These are phyloP conservation scores for Ceratocystis variospora DNA, from an alignment of 2,329 filamentous ascomycete genomes.

Conservation along the genomic window DNA sequence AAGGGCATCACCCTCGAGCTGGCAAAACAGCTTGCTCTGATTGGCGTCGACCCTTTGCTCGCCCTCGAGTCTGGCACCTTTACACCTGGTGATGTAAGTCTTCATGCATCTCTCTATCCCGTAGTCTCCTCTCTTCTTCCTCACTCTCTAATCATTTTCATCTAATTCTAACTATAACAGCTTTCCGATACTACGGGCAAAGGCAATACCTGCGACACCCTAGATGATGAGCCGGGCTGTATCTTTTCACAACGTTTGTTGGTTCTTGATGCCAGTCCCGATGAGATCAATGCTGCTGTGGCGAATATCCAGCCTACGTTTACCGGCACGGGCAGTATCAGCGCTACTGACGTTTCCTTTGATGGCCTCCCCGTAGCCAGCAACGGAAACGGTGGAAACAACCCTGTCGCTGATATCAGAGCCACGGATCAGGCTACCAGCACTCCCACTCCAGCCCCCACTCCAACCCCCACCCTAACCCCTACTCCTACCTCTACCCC, in stretches of 20 bases:
- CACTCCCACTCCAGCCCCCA: not conserved
- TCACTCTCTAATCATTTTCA: not conserved
- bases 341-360: conserved; percentile 23
- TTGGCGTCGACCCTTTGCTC: conserved; percentile 48
- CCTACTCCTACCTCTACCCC: conserved; percentile 9
- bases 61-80: conserved; percentile 52
- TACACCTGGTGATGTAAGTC: conserved; percentile 41
- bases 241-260: conserved; percentile 40
- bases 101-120: not conserved
- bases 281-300: conserved; percentile 38
- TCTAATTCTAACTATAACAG: conserved; percentile 6
- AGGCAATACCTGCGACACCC: conserved; percentile 34
- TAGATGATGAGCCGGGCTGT: conserved; percentile 36
- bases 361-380: conserved; percentile 22
- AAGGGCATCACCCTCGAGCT: conserved; percentile 46
- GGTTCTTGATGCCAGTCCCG: conserved; percentile 39
- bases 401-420: not conserved
- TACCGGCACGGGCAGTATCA: conserved; percentile 26
- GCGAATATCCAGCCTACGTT: conserved; percentile 27
- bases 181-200: conserved; percentile 21
- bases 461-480: conserved; percentile 3
- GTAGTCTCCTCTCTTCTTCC: not conserved
- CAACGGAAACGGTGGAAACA: conserved; percentile 9
- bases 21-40: conserved; percentile 43
- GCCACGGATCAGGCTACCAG: not conserved